phyloP scores from a whole-genome alignment of 2,329 filamentous ascomycete genomes.

The Colletotrichum aenigma region DNA sequence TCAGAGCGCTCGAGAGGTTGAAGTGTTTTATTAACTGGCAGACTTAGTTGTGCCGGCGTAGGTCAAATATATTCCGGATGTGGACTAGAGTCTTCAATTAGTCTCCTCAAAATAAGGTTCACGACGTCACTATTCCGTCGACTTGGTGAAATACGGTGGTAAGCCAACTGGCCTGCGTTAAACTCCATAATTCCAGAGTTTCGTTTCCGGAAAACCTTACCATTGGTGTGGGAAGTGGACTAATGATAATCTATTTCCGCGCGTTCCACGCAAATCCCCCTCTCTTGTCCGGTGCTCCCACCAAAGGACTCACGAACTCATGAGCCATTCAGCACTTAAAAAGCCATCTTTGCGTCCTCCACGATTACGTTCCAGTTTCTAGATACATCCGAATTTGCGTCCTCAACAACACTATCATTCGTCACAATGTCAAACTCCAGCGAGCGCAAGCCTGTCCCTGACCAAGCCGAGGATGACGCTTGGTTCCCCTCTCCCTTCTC shows the following conservation, averaged over 20 bases:
- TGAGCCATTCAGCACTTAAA: background rate
- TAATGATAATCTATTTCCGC: background rate
- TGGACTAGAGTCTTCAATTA: background rate
- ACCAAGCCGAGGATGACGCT: slow-evolving; percentile 25
- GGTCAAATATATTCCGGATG: background rate
- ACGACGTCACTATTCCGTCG: background rate
- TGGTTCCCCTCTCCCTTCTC: slow-evolving; percentile 25
- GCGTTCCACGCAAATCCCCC: background rate
- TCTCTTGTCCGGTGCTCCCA: background rate
- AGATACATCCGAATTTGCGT: background rate
- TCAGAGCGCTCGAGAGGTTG: background rate
- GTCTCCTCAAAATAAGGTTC: background rate
- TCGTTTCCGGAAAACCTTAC: background rate
- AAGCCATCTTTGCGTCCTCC: background rate
- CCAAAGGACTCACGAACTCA: background rate
- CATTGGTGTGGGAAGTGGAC: background rate
- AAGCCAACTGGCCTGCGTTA: background rate
- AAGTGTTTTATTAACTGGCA: background rate
- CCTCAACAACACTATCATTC: background rate
- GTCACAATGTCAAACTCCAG: background rate
- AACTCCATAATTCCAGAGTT: background rate
- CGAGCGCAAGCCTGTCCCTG: slow-evolving; percentile 20
- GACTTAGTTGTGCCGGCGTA: background rate
- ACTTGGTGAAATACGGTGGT: background rate
- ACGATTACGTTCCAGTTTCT: rapidly evolving